Conservation (phyloP, 192 early-diverging fungal species). For the Backusella westeae region DNA sequence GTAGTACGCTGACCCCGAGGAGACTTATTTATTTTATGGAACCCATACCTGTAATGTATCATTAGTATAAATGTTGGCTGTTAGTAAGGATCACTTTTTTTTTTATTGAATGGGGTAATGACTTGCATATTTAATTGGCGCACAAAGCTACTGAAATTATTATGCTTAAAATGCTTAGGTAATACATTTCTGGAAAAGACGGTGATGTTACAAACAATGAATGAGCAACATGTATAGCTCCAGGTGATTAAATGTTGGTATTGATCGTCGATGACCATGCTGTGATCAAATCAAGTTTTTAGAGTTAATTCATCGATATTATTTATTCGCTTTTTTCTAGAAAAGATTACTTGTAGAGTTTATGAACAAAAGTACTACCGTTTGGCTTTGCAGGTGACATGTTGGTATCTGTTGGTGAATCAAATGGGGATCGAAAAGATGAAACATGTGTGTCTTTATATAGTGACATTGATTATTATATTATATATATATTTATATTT, state of each 20-base stretch:
- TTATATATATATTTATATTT: neutral
- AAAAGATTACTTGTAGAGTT: constrained; percentile 50
- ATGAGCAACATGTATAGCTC: constrained; percentile 85
- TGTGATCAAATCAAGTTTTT: neutral
- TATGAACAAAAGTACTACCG: constrained; percentile 59
- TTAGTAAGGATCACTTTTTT: neutral
- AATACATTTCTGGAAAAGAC: constrained; percentile 87
- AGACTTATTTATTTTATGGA: constrained; percentile 91
- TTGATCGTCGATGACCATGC: constrained; percentile 82
- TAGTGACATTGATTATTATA: neutral
- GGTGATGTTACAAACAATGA: constrained; percentile 87
- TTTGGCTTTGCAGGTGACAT: constrained; percentile 24
- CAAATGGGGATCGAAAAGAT: neutral
- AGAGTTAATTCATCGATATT: neutral
- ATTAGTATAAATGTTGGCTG: neutral
- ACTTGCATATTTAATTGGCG: constrained; percentile 81
- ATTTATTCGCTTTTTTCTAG: neutral
- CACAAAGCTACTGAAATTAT: constrained; percentile 89
- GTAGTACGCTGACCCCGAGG: constrained; percentile 78
- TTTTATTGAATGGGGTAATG: neutral
- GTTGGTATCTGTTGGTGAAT: neutral
- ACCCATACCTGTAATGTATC: constrained; percentile 61
- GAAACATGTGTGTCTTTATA: neutral
- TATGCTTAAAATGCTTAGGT: constrained; percentile 92
- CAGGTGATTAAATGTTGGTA: constrained; percentile 89